Percentiles rank a stretch among this genome's conserved stretches.
phyloP scores from a whole-genome alignment of 345 rosid genomes.

The Hypericum perforatum region DNA sequence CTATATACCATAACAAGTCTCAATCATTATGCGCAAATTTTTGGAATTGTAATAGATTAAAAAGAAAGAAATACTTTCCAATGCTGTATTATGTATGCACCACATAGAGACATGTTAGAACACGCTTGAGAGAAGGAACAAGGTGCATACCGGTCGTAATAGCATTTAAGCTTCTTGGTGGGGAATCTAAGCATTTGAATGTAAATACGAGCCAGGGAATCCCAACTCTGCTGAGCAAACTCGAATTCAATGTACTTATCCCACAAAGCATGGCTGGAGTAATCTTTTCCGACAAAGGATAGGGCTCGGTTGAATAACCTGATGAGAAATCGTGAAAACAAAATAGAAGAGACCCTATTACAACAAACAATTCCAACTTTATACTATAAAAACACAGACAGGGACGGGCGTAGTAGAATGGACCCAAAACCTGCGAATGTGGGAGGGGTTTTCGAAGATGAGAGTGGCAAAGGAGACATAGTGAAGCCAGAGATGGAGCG shows the following conservation, averaged over 20 bases:
- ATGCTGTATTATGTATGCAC: too few relatives aligned
- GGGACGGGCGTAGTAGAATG: not conserved
- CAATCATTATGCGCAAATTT: too few relatives aligned
- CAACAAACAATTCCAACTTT: not conserved
- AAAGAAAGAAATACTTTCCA: too few relatives aligned
- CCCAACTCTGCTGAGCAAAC: constrained; percentile 53
- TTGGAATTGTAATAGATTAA: too few relatives aligned
- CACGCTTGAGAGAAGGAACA: not conserved
- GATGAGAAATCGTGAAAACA: constrained; percentile 15
- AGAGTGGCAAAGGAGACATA: constrained; percentile 53
- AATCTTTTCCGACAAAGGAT: constrained; percentile 83
- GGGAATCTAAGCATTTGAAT: constrained; percentile 64
- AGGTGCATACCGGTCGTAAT: constrained; percentile 53
- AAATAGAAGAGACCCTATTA: not conserved
- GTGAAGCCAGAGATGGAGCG: constrained; percentile 64
- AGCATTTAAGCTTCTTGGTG: constrained; percentile 52
- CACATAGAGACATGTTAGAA: not conserved
- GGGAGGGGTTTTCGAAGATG: constrained; percentile 53
- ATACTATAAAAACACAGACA: not conserved
- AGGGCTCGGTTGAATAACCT: constrained; percentile 71
- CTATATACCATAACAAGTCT: too few relatives aligned
- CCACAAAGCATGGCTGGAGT: constrained; percentile 60
- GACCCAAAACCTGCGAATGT: constrained; percentile 54
- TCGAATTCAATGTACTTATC: constrained; percentile 67
- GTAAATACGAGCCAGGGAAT: constrained; percentile 52